A percentile compares a stretch with the other conserved stretches of the same genome.
phyloP scores from a whole-genome alignment of 2,329 filamentous ascomycete genomes.

The Aspergillus eucalypticola region DNA sequence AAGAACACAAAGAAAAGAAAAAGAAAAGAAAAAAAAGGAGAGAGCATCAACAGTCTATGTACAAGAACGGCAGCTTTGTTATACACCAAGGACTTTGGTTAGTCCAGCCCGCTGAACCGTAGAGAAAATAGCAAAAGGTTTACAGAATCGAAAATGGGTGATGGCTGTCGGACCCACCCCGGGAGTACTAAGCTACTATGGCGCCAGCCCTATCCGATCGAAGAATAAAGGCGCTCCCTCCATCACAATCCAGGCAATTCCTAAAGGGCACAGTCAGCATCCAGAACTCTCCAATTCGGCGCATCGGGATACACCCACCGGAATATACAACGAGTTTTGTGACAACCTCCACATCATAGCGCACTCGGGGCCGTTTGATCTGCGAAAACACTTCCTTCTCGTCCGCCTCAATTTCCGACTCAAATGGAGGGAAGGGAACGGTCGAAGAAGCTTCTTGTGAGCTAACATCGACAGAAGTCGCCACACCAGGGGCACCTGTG shows the following conservation, averaged over 20 bases:
- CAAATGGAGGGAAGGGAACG: constrained; percentile 31
- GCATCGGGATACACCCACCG: constrained; percentile 57
- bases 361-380: constrained; percentile 80
- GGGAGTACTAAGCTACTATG: neutral
- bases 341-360: constrained; percentile 98
- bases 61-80: constrained; percentile 7
- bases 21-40: neutral
- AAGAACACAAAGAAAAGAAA: too few relatives aligned
- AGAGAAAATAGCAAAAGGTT: neutral
- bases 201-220: constrained; percentile 45
- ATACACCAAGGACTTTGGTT: neutral
- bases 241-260: constrained; percentile 79
- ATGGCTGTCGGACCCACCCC: neutral
- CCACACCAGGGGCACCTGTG: constrained; percentile 54
- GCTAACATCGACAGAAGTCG: constrained; percentile 34
- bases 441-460: constrained; percentile 26
- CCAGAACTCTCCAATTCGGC: neutral
- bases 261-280: constrained; percentile 43
- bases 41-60: neutral
- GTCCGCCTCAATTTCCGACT: constrained; percentile 47
- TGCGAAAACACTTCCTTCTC: constrained; percentile 81
- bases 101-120: constrained; percentile 2
- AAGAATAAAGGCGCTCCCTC: constrained; percentile 74
- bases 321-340: constrained; percentile 95
- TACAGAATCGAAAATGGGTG: neutral